Conservation (phyloP, 768 basidiomycete genomes). For the Peribolospora kevripleyi region DNA sequence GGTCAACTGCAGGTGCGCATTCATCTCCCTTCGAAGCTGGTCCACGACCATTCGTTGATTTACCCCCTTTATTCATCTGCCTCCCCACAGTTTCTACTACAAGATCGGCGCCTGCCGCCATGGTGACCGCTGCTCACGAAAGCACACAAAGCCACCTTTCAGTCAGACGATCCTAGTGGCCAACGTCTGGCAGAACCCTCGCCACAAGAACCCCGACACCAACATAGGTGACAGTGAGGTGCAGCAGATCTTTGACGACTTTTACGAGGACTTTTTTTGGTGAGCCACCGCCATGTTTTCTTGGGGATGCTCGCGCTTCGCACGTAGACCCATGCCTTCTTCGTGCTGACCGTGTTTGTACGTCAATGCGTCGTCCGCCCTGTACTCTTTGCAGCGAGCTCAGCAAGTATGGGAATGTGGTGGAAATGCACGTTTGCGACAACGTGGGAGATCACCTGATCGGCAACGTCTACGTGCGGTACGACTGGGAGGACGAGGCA, state of each 20-base stretch:
- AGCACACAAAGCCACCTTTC: slow-evolving; percentile 93
- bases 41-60: background rate
- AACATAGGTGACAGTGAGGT: slow-evolving; percentile 24
- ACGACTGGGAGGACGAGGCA: slow-evolving; percentile 96
- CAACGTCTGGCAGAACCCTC: slow-evolving; percentile 96
- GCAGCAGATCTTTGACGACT: slow-evolving; percentile 74
- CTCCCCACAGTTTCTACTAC: slow-evolving; percentile 4
- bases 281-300: slow-evolving; percentile 7
- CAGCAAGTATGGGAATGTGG: slow-evolving; percentile 76
- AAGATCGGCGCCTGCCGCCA: slow-evolving; percentile 97
- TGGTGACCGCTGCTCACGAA: slow-evolving; percentile 91
- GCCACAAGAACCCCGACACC: slow-evolving; percentile 33
- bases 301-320: background rate
- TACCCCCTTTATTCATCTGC: slow-evolving; percentile 4
- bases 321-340: background rate
- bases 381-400: slow-evolving; percentile 31
- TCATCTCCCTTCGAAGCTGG: too few relatives aligned
- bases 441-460: slow-evolving; percentile 98
- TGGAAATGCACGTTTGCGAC: slow-evolving; percentile 95
- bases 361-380: background rate
- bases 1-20: too few relatives aligned
- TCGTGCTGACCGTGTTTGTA: too few relatives aligned
- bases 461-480: slow-evolving; percentile 61
- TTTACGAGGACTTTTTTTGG: slow-evolving; percentile 88
- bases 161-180: slow-evolving; percentile 83